Conservation (phyloP, 1,284 basidiomycete species). For the Phaffia rhodozyma region DNA sequence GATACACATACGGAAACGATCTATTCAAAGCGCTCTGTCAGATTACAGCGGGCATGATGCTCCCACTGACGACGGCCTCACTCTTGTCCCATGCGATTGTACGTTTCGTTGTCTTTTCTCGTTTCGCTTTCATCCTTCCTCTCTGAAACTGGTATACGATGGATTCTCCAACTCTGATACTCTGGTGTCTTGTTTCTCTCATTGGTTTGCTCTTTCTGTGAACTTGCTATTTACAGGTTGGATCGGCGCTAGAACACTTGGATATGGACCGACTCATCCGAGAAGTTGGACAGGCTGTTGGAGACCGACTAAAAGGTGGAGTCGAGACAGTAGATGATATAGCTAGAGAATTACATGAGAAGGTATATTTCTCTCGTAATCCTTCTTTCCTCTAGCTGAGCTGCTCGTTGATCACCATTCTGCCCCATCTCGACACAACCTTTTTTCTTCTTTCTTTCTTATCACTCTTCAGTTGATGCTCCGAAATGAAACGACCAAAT, state of each 20-base stretch:
- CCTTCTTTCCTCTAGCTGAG: not conserved
- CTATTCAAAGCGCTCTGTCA: conserved; percentile 16
- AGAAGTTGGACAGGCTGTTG: conserved; percentile 84
- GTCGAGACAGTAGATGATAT: conserved; percentile 94
- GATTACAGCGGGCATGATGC: conserved; percentile 87
- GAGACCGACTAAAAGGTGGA: conserved; percentile 44
- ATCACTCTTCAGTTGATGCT: conserved; percentile 82
- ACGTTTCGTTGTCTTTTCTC: not conserved
- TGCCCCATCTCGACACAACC: not conserved
- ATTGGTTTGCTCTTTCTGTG: not conserved
- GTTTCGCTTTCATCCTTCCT: no score
- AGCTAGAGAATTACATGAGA: conserved; percentile 49
- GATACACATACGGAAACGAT: conserved; percentile 44
- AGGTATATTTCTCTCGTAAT: conserved; percentile 24
- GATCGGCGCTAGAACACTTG: conserved; percentile 91
- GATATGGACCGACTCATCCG: conserved; percentile 95
- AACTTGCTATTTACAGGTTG: conserved; percentile 30
- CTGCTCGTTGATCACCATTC: no score
- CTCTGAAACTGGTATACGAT: no score
- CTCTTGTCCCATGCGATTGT: conserved; percentile 95
- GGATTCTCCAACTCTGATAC: not conserved
- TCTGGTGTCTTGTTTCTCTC: not conserved
- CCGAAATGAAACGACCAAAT: conserved; percentile 92
- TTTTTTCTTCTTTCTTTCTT: conserved; percentile 8
- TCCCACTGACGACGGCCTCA: conserved; percentile 90